phyloP scores from a whole-genome alignment of 2,329 filamentous ascomycete species.

The Fusarium humuli region DNA sequence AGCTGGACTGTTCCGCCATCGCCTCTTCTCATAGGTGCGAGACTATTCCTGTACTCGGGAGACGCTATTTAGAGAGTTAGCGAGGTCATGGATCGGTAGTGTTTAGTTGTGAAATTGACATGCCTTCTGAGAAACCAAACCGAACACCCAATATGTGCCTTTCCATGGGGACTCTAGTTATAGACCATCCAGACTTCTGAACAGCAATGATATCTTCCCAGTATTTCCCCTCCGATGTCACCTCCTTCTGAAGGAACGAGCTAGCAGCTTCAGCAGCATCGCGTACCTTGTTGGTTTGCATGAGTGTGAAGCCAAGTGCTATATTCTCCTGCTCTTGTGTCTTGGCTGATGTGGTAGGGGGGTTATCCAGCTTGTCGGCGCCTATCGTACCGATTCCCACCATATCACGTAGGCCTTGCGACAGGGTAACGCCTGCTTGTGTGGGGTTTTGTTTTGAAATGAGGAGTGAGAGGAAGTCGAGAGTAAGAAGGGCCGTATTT shows the following conservation, averaged over 20 bases:
- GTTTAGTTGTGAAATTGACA: slow-evolving; percentile 19
- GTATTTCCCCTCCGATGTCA: slow-evolving; percentile 83
- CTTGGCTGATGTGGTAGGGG: slow-evolving; percentile 67
- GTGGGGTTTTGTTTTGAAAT: slow-evolving; percentile 83
- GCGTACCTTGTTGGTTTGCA: slow-evolving; percentile 79
- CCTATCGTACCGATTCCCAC: slow-evolving; percentile 81
- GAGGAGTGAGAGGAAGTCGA: slow-evolving; percentile 86
- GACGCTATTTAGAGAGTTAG: slow-evolving; percentile 58
- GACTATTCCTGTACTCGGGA: slow-evolving; percentile 72
- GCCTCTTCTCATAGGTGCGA: slow-evolving; percentile 81
- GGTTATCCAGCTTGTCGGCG: slow-evolving; percentile 71
- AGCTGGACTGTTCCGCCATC: slow-evolving; percentile 81
- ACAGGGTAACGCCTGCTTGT: slow-evolving; percentile 76
- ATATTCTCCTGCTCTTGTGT: slow-evolving; percentile 67
- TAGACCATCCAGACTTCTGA: slow-evolving; percentile 85
- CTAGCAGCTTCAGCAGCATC: slow-evolving; percentile 80
- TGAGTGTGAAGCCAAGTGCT: slow-evolving; percentile 79
- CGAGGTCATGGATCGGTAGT: background rate
- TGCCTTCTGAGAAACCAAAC: slow-evolving; percentile 87
- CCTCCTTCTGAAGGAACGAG: slow-evolving; percentile 78
- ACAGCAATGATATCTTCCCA: slow-evolving; percentile 89
- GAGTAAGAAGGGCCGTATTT: slow-evolving; percentile 73
- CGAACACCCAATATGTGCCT: slow-evolving; percentile 82
- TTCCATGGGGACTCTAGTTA: slow-evolving; percentile 81
- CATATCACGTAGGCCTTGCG: slow-evolving; percentile 74